Conservation (phyloP, 179 eudicot genomes). For the Gypsophila paniculata region DNA sequence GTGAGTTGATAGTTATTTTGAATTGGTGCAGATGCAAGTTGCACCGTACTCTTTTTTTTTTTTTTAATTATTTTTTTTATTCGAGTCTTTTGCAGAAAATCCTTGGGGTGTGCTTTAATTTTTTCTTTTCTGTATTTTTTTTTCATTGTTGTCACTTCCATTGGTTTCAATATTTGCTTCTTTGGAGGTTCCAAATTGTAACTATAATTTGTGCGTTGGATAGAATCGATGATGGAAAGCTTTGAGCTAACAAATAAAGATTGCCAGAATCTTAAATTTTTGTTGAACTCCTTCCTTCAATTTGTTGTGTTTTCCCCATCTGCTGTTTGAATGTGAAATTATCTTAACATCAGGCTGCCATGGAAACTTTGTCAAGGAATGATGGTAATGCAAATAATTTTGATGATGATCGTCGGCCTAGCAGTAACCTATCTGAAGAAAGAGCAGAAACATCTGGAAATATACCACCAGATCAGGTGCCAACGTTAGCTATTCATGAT, state of each 20-base stretch:
- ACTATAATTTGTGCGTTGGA: background rate
- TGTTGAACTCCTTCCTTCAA: background rate
- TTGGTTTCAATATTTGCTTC: background rate
- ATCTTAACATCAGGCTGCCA: conserved; percentile 45
- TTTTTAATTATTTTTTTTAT: conserved; percentile 7
- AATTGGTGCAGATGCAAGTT: background rate
- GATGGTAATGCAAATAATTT: conserved; percentile 39
- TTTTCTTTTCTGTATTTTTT: background rate
- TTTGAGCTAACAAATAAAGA: background rate
- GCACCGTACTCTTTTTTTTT: background rate
- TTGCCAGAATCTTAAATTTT: background rate
- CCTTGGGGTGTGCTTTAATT: background rate
- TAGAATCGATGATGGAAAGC: background rate
- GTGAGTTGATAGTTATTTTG: background rate
- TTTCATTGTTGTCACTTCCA: background rate
- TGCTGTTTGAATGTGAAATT: conserved; percentile 9
- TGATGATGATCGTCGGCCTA: conserved; percentile 35
- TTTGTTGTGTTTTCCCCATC: conserved; percentile 5
- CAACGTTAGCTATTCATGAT: conserved; percentile 60
- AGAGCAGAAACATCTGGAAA: conserved; percentile 37
- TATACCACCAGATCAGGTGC: conserved; percentile 56
- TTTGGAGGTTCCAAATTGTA: background rate
- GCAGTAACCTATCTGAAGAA: conserved; percentile 39
- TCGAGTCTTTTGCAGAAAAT: conserved; percentile 4
- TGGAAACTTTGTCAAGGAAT: conserved; percentile 31